A percentile compares a stretch with the other conserved stretches of the same genome.
Evolutionary conservation across 106 monocot species (phyloP).

Genomic region (Alisma plantagoaquatica): DNA sequence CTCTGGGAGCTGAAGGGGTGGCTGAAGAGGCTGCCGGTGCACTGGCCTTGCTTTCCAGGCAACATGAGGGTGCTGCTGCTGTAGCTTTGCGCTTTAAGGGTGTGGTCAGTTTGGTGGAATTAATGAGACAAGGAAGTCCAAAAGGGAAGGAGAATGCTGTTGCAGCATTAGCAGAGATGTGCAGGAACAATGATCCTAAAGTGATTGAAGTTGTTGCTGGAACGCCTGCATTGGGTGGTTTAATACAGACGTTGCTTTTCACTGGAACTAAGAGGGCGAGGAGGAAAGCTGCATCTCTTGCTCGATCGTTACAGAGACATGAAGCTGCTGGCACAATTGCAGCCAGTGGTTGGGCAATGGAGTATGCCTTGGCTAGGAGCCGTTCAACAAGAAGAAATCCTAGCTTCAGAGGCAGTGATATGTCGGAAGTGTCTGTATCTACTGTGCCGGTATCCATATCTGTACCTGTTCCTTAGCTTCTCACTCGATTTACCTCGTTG

Average conservation of each 20-base stretch:
- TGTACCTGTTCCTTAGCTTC: too few species aligned
- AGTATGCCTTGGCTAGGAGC: slow-evolving; percentile 14
- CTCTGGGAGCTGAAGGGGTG: too few species aligned
- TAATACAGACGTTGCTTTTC: slow-evolving; percentile 24
- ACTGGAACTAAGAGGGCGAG: slow-evolving; percentile 44
- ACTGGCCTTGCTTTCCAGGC: too few species aligned
- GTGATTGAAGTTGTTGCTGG: slow-evolving; percentile 27
- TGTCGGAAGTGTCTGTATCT: too few species aligned
- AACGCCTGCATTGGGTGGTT: slow-evolving; percentile 20
- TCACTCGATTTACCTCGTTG: too few species aligned
- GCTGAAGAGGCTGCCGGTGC: too few species aligned
- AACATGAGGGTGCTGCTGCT: too few species aligned
- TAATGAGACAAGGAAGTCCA: slow-evolving; percentile 48
- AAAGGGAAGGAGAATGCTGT: slow-evolving; percentile 55
- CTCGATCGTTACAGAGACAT: slow-evolving; percentile 28
- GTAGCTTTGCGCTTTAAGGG: too few species aligned
- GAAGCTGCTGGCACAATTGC: neutral
- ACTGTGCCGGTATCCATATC: too few species aligned
- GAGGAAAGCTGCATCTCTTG: slow-evolving; percentile 36
- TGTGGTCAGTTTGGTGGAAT: slow-evolving; percentile 19
- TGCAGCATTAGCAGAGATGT: slow-evolving; percentile 50
- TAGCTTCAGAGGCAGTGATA: slow-evolving; percentile 19
- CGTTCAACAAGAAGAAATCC: slow-evolving; percentile 9
- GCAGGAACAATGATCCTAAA: slow-evolving; percentile 21
- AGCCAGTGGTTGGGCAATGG: slow-evolving; percentile 10